Evolutionary conservation across 148 eudicot genomes (phyloP).

Genomic region (Suaeda aralocaspica): DNA sequence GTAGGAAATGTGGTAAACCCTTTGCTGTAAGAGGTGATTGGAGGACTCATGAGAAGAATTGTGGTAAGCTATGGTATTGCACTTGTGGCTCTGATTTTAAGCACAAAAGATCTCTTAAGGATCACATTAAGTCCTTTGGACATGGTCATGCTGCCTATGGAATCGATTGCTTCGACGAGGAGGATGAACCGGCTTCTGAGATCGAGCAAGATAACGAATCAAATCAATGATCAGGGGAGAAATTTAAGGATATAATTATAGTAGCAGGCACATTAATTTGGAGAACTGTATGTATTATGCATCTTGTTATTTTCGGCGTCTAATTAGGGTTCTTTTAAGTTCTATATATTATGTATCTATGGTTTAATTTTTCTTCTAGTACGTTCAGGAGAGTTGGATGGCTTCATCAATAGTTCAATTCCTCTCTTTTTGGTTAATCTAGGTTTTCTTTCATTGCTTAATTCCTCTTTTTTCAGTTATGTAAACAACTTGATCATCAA

Average conservation of each 20-base stretch:
- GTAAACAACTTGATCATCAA: slow-evolving; percentile 3
- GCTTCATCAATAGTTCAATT: background rate
- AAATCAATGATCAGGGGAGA: slow-evolving; percentile 27
- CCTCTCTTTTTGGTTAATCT: slow-evolving; percentile 10
- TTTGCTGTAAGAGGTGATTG: slow-evolving; percentile 82
- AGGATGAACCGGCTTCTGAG: slow-evolving; percentile 71
- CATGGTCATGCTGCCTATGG: slow-evolving; percentile 64
- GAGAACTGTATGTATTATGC: background rate
- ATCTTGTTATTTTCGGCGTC: background rate
- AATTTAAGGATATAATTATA: background rate
- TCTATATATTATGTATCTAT: background rate
- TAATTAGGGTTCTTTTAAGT: background rate
- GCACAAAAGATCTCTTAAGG: slow-evolving; percentile 79
- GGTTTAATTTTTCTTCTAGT: background rate
- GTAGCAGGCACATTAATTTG: background rate
- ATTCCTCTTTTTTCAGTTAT: background rate
- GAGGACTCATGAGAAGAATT: slow-evolving; percentile 82
- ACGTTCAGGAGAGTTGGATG: too few relatives aligned
- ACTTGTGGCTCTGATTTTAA: slow-evolving; percentile 76
- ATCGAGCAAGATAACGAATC: slow-evolving; percentile 63
- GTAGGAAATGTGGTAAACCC: slow-evolving; percentile 73
- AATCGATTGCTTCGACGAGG: slow-evolving; percentile 64
- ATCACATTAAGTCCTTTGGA: slow-evolving; percentile 74
- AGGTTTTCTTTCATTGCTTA: background rate
- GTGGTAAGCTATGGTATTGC: slow-evolving; percentile 85